These are phyloP conservation scores for Trametes sp. DNA, from an alignment of 1,284 basidiomycete genomes.

Conservation along the genomic window DNA sequence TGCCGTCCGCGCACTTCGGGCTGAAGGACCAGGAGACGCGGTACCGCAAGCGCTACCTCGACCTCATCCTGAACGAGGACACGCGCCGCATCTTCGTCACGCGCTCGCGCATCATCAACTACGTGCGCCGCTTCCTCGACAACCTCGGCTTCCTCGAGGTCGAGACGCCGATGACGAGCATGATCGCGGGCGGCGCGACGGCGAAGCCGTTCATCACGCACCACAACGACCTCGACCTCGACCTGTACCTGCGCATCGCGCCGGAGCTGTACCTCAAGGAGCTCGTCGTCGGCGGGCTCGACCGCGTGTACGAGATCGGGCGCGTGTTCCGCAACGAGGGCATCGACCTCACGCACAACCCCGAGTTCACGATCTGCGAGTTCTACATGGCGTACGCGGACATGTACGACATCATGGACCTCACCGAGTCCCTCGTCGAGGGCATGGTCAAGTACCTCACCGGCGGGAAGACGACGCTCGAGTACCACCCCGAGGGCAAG, in stretches of 20 bases:
- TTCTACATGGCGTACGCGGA: constrained; percentile 99
- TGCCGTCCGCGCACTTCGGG: constrained; percentile 90
- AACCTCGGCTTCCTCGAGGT: constrained; percentile 97
- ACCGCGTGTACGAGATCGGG: constrained; percentile 98
- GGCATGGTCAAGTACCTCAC: constrained; percentile 92
- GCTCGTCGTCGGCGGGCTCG: constrained; percentile 95
- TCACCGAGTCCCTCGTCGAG: constrained; percentile 93
- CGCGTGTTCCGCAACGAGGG: constrained; percentile 99
- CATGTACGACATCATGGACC: constrained; percentile 99
- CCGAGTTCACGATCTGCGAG: constrained; percentile 98
- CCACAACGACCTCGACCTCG: constrained; percentile 98
- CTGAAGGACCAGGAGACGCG: constrained; percentile 97
- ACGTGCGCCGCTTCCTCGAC: constrained; percentile 92
- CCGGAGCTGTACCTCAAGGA: constrained; percentile 99
- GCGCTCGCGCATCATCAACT: constrained; percentile 88
- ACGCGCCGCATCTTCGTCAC: constrained; percentile 94
- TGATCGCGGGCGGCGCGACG: constrained; percentile 96
- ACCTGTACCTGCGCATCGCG: constrained; percentile 98
- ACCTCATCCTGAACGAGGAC: constrained; percentile 94
- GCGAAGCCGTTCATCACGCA: constrained; percentile 99
- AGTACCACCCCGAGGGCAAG: constrained; percentile 95
- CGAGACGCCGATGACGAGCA: constrained; percentile 98
- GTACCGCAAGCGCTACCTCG: constrained; percentile 98
- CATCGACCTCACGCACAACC: constrained; percentile 98
- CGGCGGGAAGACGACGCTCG: constrained; percentile 82